Evolutionary conservation across 305 asterid genomes (phyloP), one percentile per base, ranked within the genome.

Genomic region (Lippia alba): DNA sequence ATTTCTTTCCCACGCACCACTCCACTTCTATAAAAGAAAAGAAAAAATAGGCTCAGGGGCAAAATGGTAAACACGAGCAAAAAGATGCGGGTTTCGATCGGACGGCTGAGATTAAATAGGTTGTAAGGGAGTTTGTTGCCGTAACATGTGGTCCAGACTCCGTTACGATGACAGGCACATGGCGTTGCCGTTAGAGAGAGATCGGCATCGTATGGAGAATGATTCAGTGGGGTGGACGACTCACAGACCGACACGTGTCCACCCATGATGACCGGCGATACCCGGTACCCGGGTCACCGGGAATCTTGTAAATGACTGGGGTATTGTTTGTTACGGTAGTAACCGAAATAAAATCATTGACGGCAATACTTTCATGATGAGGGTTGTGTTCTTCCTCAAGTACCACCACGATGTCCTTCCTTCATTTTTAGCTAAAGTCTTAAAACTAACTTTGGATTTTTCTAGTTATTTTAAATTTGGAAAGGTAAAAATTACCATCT

Each of bases 131-230:
- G 84, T 81, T 84, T 82, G 96, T 86, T 86, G 83, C 81, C 87
- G 86, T 78, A 84, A 78, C 87, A 88, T 78, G 97, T 92, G 98
- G 96, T 92, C 96, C 96, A 81, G 80, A 81, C 90, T 82, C 91
- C 94, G 91, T 86, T 86, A 87, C 94, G 90, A 94, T 67, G 92
- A 86, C 93, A 83, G 89, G 90, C 92, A 88, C 94, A 81, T 87
- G 94, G 87, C 63, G 72, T 72, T 86, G 95, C 97, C 93, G 97
- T 91, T 84, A 24, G 71, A 73, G 83, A 71, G 86, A 70, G 80
- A 84, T 80, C 83, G 73, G 84, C 77, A 75, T 78, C 80, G 79
- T 76, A 73, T 74, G 70, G 73, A 51, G 82, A 80, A 87, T 80
- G 83, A 81, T 80, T 78, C 74, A 61, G 80, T 41, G 11, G 3